Percentiles rank a stretch among this genome's conserved stretches.
These are phyloP conservation scores for Poteriospumella lacustris DNA, from an alignment of 108 stramenopile genomes.

Conservation along the genomic window DNA sequence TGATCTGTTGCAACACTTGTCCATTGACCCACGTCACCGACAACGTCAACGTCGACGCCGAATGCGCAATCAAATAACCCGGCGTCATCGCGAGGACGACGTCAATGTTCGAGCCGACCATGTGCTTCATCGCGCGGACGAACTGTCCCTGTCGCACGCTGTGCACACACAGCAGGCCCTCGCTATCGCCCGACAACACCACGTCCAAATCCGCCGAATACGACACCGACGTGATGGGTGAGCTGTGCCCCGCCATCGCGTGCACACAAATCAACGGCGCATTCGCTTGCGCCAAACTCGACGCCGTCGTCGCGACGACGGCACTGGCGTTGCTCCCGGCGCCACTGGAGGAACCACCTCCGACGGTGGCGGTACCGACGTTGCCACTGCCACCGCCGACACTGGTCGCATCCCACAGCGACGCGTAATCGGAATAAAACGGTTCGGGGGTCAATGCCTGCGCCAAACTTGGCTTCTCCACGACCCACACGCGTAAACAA, in stretches of 20 bases:
- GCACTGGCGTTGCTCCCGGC: too few species aligned
- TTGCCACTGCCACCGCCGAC: not conserved
- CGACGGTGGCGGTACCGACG: not conserved
- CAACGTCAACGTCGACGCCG: not conserved
- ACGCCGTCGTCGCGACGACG: not conserved
- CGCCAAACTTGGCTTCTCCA: conserved; percentile 37
- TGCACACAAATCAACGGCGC: conserved; percentile 36
- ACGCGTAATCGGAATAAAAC: not conserved
- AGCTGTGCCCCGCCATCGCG: conserved; percentile 42
- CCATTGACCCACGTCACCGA: conserved; percentile 14
- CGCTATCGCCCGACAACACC: not conserved
- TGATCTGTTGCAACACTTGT: conserved; percentile 1
- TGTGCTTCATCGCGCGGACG: not conserved
- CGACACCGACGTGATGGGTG: conserved; percentile 39
- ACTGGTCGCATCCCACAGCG: too few species aligned
- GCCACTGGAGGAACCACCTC: not conserved
- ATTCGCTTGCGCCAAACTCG: not conserved
- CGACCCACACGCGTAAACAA: conserved; percentile 48
- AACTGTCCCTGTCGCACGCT: conserved; percentile 1
- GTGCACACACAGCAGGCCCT: conserved; percentile 38
- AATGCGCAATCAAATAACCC: conserved; percentile 25
- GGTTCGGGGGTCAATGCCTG: conserved; percentile 26
- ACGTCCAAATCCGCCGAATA: conserved; percentile 20
- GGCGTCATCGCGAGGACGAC: not conserved
- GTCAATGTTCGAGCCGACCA: not conserved